Conservation (phyloP, 352 stramenopile genomes). For the Phytopythium boreale region DNA sequence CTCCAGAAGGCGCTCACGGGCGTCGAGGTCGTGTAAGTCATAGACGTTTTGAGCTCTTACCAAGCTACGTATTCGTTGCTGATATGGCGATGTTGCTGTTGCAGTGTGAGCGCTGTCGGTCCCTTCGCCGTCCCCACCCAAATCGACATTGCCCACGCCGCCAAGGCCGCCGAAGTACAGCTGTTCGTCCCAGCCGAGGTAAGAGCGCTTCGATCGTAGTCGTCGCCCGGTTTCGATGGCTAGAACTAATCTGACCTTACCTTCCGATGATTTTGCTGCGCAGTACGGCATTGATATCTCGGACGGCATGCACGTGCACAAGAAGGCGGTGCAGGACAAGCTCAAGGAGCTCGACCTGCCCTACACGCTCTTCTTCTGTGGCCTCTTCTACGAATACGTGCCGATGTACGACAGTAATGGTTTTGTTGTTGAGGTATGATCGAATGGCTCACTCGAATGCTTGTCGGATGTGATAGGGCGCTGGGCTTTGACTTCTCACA, state of each 20-base stretch:
- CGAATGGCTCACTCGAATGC: too few relatives aligned
- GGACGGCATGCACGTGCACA: constrained; percentile 16
- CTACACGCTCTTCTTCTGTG: constrained; percentile 20
- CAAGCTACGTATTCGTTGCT: too few relatives aligned
- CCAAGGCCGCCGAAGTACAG: constrained; percentile 7
- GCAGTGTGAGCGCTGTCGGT: too few relatives aligned
- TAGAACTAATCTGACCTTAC: background rate
- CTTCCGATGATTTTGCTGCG: background rate
- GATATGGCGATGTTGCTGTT: too few relatives aligned
- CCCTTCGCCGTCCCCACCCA: too few relatives aligned
- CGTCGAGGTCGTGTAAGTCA: too few relatives aligned
- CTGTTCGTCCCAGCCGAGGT: constrained; percentile 23
- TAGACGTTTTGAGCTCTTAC: too few relatives aligned
- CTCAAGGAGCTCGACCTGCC: constrained; percentile 22
- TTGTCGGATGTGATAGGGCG: too few relatives aligned
- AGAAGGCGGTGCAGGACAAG: constrained; percentile 18
- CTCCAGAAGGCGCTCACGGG: constrained; percentile 19
- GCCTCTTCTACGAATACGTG: constrained; percentile 20
- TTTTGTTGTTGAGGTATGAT: too few relatives aligned
- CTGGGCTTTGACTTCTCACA: constrained; percentile 17
- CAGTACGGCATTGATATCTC: constrained; percentile 12
- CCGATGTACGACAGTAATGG: constrained; percentile 12
- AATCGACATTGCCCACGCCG: too few relatives aligned
- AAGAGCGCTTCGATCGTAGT: too few relatives aligned
- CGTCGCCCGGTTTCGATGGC: too few relatives aligned